These are phyloP conservation scores for Candida schatavii DNA, from an alignment of 805 yeast species.

Conservation along the genomic window DNA sequence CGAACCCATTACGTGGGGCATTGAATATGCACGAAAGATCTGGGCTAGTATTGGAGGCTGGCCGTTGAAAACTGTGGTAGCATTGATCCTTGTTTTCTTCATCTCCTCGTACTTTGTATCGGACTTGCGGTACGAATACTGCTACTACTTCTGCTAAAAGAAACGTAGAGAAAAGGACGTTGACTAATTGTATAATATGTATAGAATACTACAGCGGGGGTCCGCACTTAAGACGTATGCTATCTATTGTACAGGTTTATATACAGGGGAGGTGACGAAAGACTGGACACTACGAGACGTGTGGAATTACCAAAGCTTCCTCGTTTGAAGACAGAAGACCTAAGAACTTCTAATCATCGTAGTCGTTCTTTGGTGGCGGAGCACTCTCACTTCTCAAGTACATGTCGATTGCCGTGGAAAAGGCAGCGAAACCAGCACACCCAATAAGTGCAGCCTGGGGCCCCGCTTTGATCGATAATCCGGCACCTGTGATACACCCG, in stretches of 20 bases:
- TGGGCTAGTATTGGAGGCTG: neutral
- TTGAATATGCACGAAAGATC: neutral
- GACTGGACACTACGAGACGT: too few species aligned
- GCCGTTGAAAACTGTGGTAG: neutral
- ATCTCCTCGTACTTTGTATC: constrained; percentile 25
- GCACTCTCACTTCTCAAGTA: constrained; percentile 83
- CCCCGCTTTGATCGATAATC: constrained; percentile 86
- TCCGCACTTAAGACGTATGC: too few species aligned
- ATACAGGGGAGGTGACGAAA: too few species aligned
- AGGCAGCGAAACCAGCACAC: constrained; percentile 97
- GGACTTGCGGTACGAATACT: constrained; percentile 35
- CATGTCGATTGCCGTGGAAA: constrained; percentile 83
- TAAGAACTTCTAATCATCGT: constrained; percentile 57
- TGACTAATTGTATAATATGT: constrained; percentile 1
- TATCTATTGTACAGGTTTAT: too few species aligned
- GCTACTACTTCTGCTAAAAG: constrained; percentile 38
- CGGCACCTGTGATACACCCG: constrained; percentile 97
- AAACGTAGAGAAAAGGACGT: neutral
- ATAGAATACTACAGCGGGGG: neutral
- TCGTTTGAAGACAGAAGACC: too few species aligned
- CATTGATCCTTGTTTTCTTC: constrained; percentile 10
- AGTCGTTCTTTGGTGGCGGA: constrained; percentile 84
- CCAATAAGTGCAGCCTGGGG: constrained; percentile 91
- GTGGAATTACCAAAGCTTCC: too few species aligned
- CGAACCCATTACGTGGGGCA: neutral